Base-by-base conservation (phyloP, 2,329 filamentous ascomycete genomes). In the Colletotrichum tamarilloi region DNA sequence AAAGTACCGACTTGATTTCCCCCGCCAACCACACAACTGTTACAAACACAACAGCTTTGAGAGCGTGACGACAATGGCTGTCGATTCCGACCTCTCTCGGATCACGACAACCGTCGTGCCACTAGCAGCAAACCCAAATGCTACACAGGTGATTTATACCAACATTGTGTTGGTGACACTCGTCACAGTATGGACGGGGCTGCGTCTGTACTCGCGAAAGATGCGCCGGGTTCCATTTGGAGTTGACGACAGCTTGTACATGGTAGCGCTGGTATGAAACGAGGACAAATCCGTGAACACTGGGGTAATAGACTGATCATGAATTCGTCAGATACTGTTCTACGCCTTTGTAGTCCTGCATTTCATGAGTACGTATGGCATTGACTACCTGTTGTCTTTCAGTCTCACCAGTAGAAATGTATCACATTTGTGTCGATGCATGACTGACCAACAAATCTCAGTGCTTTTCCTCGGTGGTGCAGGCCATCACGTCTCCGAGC, bases 401-500 rank as follows among this genome's bases (percentile, higher is more conserved):
- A 14, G 12, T 12, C 16, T 38, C 12, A 16, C 12, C 2, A 5
- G 12, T 14, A 5, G 35, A 38, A 38, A 14, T 14, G 35, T 38
- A 16, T 16, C 16, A 16, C 35, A 38, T 38, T 38, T 14, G 1
- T 38, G 12, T 38, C 35, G 35, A 16, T 38, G 35, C 35, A 14
- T 14, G 35, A 38, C 46, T 8, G 30, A 53, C 3, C 14, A n/a
- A 3, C 24, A 32, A 22, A 24, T 4, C 26, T 2, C 22, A 77
- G 76, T 76, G 76, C 74, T 76, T 22, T 63, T 72, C 30, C 35
- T 76, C 3, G 76, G 76, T 9, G 75, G 76, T 38, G 75, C 68
- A 9, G 75, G 76, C 32, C 60, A 77, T 46, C 75, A 77, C 52
- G 28, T 75, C 38, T 49, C 14, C 19, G 11, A 67, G n/a, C 69